Conservation (phyloP, 148 eudicot species). For the Rhododendron ovatum region DNA sequence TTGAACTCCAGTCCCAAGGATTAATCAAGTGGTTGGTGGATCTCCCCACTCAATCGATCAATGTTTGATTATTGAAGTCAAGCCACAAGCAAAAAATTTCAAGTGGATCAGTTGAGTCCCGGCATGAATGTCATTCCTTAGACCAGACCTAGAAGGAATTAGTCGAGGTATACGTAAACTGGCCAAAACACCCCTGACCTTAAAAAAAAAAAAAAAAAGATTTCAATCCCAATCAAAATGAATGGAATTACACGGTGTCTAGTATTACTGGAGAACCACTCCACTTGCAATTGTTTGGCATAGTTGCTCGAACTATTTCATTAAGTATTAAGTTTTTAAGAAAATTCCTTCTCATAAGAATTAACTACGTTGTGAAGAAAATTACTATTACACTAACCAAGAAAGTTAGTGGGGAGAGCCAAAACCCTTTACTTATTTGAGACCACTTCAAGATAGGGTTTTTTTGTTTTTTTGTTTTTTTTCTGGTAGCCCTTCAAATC, state of each 20-base stretch:
- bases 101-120: background rate
- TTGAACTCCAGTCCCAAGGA: background rate
- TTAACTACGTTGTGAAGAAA: background rate
- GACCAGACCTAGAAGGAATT: too few relatives aligned
- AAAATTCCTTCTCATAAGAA: too few relatives aligned
- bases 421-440: background rate
- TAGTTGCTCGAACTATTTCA: background rate
- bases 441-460: background rate
- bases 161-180: background rate
- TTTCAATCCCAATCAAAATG: too few relatives aligned
- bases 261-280: too few relatives aligned
- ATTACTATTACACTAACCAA: background rate
- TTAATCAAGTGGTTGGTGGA: background rate
- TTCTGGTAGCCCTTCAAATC: conserved; percentile 14
- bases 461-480: background rate
- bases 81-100: background rate
- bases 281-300: background rate
- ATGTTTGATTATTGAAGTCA: background rate
- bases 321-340: too few relatives aligned
- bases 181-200: too few relatives aligned
- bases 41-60: background rate
- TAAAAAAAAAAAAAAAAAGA: too few relatives aligned
- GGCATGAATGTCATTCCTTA: background rate
- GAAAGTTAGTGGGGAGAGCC: background rate
- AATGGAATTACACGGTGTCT: too few relatives aligned